Conservation (phyloP, 305 asterid genomes). For the Fraxinus nigra region DNA sequence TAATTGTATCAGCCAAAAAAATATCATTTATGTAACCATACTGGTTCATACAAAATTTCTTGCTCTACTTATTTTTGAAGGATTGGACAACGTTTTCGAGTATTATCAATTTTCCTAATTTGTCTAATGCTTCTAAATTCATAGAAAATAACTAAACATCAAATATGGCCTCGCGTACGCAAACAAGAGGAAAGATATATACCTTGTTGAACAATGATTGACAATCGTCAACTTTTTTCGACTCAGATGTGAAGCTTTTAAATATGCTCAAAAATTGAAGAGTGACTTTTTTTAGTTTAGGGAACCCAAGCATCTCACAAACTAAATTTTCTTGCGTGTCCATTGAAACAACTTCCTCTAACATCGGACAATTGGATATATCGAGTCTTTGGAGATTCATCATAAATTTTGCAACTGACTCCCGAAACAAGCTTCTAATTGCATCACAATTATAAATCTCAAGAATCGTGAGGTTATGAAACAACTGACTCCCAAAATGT, state of each 20-base stretch:
- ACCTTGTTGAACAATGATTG: neutral
- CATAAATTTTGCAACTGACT: neutral
- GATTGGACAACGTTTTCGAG: neutral
- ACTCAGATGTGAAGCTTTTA: neutral
- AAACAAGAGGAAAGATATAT: neutral
- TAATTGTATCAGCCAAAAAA: neutral
- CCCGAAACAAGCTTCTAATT: constrained; percentile 5
- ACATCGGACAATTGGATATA: neutral
- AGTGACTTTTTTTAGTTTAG: constrained; percentile 1
- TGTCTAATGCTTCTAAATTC: neutral
- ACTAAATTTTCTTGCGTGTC: neutral
- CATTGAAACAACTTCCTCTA: constrained; percentile 5
- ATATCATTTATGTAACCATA: neutral
- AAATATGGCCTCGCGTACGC: neutral
- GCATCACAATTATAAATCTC: neutral
- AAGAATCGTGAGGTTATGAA: neutral
- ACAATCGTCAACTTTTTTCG: neutral
- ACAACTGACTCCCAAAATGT: neutral
- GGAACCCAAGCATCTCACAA: neutral
- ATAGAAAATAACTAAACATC: neutral
- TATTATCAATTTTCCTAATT: neutral
- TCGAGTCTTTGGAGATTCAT: constrained; percentile 9
- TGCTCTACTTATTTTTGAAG: neutral
- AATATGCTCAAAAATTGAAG: neutral
- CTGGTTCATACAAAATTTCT: neutral